These are phyloP conservation scores for Sporothrix dimorphospora DNA, from an alignment of 2,329 filamentous ascomycete species.

Conservation along the genomic window DNA sequence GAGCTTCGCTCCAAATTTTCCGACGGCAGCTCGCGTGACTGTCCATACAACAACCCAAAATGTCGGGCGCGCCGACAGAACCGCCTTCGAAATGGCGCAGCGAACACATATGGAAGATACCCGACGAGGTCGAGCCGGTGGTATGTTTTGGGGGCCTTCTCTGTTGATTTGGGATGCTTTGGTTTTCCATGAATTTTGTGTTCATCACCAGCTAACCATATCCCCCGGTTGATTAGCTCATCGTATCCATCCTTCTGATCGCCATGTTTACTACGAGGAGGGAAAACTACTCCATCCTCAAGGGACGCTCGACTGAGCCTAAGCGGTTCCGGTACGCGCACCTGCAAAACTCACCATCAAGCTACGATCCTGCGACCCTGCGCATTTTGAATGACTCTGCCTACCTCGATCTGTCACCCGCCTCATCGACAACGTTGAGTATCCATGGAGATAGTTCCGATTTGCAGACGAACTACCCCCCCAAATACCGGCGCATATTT, in stretches of 20 bases:
- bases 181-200: no score
- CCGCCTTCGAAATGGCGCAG: constrained; percentile 27
- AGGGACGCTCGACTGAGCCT: background rate
- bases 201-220: background rate
- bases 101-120: constrained; percentile 29
- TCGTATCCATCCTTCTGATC: constrained; percentile 23
- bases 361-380: background rate
- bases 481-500: constrained; percentile 33
- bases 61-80: constrained; percentile 6
- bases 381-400: background rate
- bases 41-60: background rate
- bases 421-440: background rate
- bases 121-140: constrained; percentile 26
- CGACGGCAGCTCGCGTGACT: background rate
- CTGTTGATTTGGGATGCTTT: background rate
- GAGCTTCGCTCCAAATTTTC: background rate
- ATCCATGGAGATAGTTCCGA: background rate
- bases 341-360: background rate
- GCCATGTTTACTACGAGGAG: constrained; percentile 28
- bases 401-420: background rate
- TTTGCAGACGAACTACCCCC: background rate
- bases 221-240: constrained; percentile 15
- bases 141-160: constrained; percentile 12
- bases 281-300: constrained; percentile 21
- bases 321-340: background rate